Base-by-base conservation (phyloP, 2,329 filamentous ascomycete species). In the Plenodomus biglobosus region DNA sequence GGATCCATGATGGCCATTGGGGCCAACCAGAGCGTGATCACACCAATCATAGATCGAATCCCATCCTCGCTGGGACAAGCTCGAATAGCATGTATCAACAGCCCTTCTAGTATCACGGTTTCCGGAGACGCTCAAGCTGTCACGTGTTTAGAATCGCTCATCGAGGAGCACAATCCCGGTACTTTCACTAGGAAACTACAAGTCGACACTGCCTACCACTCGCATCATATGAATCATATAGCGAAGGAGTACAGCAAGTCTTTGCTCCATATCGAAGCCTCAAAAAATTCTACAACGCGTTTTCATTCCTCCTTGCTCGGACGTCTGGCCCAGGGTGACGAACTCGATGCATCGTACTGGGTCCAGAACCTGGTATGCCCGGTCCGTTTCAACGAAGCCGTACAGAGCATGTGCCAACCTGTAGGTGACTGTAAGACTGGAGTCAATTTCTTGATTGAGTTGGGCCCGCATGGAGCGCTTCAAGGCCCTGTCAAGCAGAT, bases 61-160 rank as follows among this genome's bases (percentile, higher is more conserved):
- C 38, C 45, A 27, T 39, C 20, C 1, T 32, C 27, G 27, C 27
- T 11, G 27, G 47, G 47, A 17, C 37, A 36, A 16, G 47, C 36
- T 8, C 42, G 45, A 18, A 39, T 50, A 11, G 47, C 38, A 39
- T 67, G 64, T 46, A 58, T 64, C 40, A 80, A 80, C 55, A 70
- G 69, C 16, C 69, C 74, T 3, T 46, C 58, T 0, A 75, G 69
- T 34, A 60, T 77, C 4, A 80, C 77, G 0, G 48, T 78, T 1
- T 76, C 75, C 15, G 77, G 77, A 1, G 74, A 79, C 47, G 46
- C 47, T 0, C 62, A 69, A 42, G 74, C 71, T 7, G 69, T 79
- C 21, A 51, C 64, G 0, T 65, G 72, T 40, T 50, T 71, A 2
- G 60, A 66, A 15, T 48, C 59, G 8, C 18, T 37, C 18, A 37